These are phyloP conservation scores for Lathyrus oleraceus DNA, from an alignment of 306 rosid species.

Conservation along the genomic window DNA sequence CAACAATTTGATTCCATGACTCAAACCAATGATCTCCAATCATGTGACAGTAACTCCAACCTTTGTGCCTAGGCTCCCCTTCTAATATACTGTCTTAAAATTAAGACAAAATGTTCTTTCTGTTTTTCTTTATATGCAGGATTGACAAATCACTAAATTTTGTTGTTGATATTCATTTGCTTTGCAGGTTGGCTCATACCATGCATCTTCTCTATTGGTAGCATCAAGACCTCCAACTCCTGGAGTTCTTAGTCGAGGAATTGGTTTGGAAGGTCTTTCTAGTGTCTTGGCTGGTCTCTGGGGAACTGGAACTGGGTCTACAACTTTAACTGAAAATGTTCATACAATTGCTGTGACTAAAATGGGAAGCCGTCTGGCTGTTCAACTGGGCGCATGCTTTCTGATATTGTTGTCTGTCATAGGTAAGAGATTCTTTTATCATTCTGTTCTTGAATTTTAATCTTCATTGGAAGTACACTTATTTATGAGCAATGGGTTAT, in stretches of 20 bases:
- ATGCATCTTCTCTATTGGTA: conserved; percentile 91
- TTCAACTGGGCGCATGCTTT: conserved; percentile 86
- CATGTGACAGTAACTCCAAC: background rate
- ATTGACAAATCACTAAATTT: conserved; percentile 21
- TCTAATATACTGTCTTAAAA: conserved; percentile 17
- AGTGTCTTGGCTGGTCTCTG: conserved; percentile 95
- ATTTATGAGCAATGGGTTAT: conserved; percentile 6
- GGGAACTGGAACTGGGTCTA: conserved; percentile 97
- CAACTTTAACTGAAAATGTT: conserved; percentile 90
- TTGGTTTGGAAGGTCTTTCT: conserved; percentile 92
- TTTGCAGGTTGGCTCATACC: conserved; percentile 91
- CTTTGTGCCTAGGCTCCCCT: conserved; percentile 13
- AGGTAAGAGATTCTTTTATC: conserved; percentile 58
- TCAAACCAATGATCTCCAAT: background rate
- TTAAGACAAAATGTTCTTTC: background rate
- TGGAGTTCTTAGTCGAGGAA: conserved; percentile 94
- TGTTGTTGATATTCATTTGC: conserved; percentile 41
- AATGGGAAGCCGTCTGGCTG: conserved; percentile 99
- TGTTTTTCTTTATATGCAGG: conserved; percentile 21
- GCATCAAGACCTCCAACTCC: conserved; percentile 98
- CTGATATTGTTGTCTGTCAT: conserved; percentile 84
- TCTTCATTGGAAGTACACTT: background rate
- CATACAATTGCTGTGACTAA: conserved; percentile 97
- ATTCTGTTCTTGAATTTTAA: conserved; percentile 26
- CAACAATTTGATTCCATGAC: background rate